Percentiles rank a stretch among this genome's conserved stretches.
Conservation (phyloP, 768 basidiomycete genomes). For the Omphalotus guepiniiformis region DNA sequence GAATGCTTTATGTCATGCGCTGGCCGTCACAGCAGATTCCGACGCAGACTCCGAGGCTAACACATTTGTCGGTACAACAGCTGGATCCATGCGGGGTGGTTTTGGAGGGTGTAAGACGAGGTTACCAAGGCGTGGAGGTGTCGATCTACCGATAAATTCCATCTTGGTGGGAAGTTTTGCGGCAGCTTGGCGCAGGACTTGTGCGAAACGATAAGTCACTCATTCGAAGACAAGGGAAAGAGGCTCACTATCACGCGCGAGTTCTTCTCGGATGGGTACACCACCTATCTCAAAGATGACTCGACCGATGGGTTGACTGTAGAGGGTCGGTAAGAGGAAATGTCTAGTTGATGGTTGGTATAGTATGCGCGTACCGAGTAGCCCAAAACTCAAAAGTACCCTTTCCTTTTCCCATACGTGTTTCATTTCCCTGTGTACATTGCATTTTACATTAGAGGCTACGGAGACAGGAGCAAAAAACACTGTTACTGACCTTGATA, state of each 20-base stretch:
- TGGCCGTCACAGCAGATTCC: too few relatives aligned
- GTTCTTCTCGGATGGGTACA: constrained; percentile 81
- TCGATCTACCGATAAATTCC: constrained; percentile 73
- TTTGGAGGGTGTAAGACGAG: constrained; percentile 48
- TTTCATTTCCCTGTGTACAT: constrained; percentile 82
- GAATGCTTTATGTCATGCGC: too few relatives aligned
- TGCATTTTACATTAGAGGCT: not conserved
- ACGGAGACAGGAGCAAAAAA: not conserved
- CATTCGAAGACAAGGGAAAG: not conserved
- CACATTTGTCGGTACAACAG: too few relatives aligned
- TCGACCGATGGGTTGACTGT: constrained; percentile 79
- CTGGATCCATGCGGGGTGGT: constrained; percentile 14
- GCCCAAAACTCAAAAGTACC: constrained; percentile 98
- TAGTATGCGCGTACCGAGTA: constrained; percentile 55
- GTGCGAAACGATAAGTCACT: constrained; percentile 2
- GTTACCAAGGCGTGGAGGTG: constrained; percentile 73
- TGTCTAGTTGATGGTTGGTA: not conserved
- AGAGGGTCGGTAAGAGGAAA: not conserved
- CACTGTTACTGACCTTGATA: constrained; percentile 72
- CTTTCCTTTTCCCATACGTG: constrained; percentile 99
- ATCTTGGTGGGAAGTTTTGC: constrained; percentile 83
- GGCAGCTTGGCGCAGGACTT: constrained; percentile 88
- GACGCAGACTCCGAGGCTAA: too few relatives aligned
- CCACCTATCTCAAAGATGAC: constrained; percentile 96
- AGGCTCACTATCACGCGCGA: constrained; percentile 81